Percentiles rank a stretch among this genome's conserved stretches.
phyloP scores from a whole-genome alignment of 2,329 filamentous ascomycete species.

The Bipolaris cookei region DNA sequence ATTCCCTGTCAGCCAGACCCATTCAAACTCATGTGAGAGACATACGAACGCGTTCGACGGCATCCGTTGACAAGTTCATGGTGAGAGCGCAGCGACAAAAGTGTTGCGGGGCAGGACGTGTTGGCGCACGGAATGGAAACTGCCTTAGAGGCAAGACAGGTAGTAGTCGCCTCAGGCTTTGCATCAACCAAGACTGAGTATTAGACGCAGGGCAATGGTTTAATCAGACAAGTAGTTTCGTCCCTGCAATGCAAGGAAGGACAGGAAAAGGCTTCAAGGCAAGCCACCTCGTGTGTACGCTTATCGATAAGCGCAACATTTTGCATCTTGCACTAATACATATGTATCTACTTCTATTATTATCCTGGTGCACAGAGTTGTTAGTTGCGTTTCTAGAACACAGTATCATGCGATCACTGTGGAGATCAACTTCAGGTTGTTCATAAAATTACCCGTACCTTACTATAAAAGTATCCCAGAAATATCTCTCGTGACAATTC shows the following conservation, averaged over 20 bases:
- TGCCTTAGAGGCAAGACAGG: slow-evolving; percentile 4
- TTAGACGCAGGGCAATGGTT: too few species aligned
- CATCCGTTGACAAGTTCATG: slow-evolving; percentile 36
- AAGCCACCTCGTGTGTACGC: slow-evolving; percentile 1
- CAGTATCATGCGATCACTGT: too few species aligned
- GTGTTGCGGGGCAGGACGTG: neutral
- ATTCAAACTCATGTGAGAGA: slow-evolving; percentile 22
- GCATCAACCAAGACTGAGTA: slow-evolving; percentile 4
- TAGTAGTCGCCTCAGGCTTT: neutral
- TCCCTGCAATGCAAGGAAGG: neutral
- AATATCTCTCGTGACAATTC: neutral
- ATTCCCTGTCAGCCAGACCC: slow-evolving; percentile 30
- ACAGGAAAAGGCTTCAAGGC: slow-evolving; percentile 6
- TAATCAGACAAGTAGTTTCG: neutral
- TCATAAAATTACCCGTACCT: too few species aligned
- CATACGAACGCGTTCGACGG: slow-evolving; percentile 44
- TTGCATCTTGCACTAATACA: neutral
- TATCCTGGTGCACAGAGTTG: neutral
- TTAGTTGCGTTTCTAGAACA: too few species aligned
- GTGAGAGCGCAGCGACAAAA: neutral
- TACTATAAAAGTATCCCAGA: neutral
- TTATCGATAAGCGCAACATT: slow-evolving; percentile 18
- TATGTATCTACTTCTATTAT: neutral
- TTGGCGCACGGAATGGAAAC: neutral
- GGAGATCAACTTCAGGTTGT: too few species aligned